Conservation (phyloP, 192 early-diverging fungal genomes). For the Backusella psychrophila region DNA sequence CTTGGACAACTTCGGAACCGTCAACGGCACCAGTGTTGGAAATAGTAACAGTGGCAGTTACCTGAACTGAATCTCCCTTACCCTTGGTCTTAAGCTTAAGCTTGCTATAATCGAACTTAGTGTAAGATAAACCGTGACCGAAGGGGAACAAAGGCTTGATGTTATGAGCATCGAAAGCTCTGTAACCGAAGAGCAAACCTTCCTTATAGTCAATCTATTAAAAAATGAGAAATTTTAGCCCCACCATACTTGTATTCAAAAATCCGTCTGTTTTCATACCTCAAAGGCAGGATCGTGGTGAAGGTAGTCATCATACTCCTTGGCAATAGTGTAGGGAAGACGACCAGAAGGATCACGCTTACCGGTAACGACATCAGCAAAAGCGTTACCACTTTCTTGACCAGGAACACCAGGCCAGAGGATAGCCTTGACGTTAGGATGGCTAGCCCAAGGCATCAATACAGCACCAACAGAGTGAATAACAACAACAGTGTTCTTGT, state of each 20-base stretch:
- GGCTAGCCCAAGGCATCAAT: constrained; percentile 53
- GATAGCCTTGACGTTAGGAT: constrained; percentile 60
- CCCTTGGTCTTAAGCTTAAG: constrained; percentile 13
- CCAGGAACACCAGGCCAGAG: constrained; percentile 59
- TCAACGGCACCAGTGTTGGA: constrained; percentile 19
- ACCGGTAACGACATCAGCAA: constrained; percentile 68
- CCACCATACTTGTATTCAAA: background rate
- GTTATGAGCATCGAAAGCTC: constrained; percentile 41
- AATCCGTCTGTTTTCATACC: background rate
- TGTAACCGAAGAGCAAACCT: constrained; percentile 55
- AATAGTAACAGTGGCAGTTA: constrained; percentile 27
- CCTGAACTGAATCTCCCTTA: background rate
- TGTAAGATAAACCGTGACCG: constrained; percentile 68
- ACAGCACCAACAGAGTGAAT: constrained; percentile 56
- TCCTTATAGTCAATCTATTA: constrained; percentile 55
- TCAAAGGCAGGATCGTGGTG: background rate
- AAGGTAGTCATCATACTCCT: constrained; percentile 39
- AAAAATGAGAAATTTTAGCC: background rate
- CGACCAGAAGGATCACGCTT: constrained; percentile 58
- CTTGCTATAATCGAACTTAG: constrained; percentile 53
- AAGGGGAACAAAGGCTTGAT: constrained; percentile 55
- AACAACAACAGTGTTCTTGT: constrained; percentile 61
- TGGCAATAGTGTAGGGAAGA: constrained; percentile 62
- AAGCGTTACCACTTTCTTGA: constrained; percentile 62
- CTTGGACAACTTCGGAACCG: constrained; percentile 40